phyloP scores from a whole-genome alignment of 306 rosid species.

The Cucumis cinereus region DNA sequence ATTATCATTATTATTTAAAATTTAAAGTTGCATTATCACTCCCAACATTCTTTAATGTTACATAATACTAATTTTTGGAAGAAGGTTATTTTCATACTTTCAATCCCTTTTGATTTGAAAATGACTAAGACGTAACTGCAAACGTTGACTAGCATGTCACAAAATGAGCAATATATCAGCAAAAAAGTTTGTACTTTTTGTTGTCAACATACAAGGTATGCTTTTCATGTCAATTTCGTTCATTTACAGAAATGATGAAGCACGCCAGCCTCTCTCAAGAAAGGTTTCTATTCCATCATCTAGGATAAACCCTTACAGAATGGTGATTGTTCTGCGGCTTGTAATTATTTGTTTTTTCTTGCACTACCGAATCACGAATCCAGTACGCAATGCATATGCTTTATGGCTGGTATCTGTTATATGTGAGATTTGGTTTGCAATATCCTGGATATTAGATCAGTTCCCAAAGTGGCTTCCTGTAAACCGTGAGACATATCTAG shows the following conservation, averaged over 20 bases:
- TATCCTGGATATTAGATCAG: constrained; percentile 97
- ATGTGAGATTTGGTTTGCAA: constrained; percentile 97
- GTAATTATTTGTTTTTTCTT: constrained; percentile 63
- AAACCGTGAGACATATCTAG: constrained; percentile 93
- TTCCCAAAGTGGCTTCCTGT: constrained; percentile 96
- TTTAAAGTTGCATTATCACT: neutral
- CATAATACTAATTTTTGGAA: neutral
- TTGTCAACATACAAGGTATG: neutral
- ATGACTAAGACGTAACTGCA: neutral
- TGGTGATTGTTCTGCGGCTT: constrained; percentile 90
- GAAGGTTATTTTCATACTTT: neutral
- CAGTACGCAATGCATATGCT: constrained; percentile 77
- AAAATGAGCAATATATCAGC: neutral
- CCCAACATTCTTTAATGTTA: too few species aligned
- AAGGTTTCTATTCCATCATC: constrained; percentile 94
- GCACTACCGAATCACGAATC: constrained; percentile 92
- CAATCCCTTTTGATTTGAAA: neutral
- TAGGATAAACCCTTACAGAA: constrained; percentile 76
- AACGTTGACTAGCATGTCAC: neutral
- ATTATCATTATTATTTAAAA: too few species aligned
- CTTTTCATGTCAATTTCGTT: constrained; percentile 1
- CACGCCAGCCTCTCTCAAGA: constrained; percentile 90
- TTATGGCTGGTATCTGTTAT: constrained; percentile 87
- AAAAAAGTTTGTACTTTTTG: neutral
- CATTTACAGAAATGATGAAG: constrained; percentile 76